Conservation (phyloP, 495 filamentous ascomycete species). For the Aspergillus diversus region DNA sequence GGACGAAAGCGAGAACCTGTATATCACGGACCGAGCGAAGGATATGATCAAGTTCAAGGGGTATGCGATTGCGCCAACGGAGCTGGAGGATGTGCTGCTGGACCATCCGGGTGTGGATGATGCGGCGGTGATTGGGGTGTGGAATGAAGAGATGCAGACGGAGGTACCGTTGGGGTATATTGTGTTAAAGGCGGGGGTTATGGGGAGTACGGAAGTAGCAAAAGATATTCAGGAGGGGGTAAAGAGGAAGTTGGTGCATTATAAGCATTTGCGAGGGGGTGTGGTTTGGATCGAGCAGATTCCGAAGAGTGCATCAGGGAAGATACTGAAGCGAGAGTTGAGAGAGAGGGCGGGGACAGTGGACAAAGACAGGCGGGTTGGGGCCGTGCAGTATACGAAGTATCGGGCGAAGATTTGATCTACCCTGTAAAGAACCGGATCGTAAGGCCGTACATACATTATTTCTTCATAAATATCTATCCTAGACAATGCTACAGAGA, state of each 20-base stretch:
- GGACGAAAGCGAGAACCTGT: constrained; percentile 38
- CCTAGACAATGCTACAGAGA: too few relatives aligned
- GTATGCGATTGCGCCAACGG: constrained; percentile 35
- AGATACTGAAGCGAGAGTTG: constrained; percentile 70
- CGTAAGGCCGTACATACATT: neutral
- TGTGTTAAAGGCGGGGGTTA: constrained; percentile 44
- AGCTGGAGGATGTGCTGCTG: constrained; percentile 35
- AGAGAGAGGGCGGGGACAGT: constrained; percentile 17
- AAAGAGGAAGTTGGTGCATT: constrained; percentile 51
- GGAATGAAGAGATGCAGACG: constrained; percentile 60
- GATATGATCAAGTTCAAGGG: constrained; percentile 47
- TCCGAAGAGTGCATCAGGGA: constrained; percentile 76
- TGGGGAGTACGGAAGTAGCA: constrained; percentile 43
- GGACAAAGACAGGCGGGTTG: constrained; percentile 14
- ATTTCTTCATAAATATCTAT: neutral
- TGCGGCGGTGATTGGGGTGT: constrained; percentile 45
- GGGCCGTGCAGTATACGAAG: constrained; percentile 8
- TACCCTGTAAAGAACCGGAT: too few relatives aligned
- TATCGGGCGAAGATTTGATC: constrained; percentile 3
- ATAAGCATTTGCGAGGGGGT: constrained; percentile 76
- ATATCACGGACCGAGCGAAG: constrained; percentile 42
- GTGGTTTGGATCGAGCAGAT: constrained; percentile 65
- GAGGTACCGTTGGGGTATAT: constrained; percentile 80
- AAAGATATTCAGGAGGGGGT: constrained; percentile 60
- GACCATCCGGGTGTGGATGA: constrained; percentile 30